Evolutionary conservation across 1,284 basidiomycete genomes (phyloP).

Genomic region (Neotropicomus parvogracilis): DNA sequence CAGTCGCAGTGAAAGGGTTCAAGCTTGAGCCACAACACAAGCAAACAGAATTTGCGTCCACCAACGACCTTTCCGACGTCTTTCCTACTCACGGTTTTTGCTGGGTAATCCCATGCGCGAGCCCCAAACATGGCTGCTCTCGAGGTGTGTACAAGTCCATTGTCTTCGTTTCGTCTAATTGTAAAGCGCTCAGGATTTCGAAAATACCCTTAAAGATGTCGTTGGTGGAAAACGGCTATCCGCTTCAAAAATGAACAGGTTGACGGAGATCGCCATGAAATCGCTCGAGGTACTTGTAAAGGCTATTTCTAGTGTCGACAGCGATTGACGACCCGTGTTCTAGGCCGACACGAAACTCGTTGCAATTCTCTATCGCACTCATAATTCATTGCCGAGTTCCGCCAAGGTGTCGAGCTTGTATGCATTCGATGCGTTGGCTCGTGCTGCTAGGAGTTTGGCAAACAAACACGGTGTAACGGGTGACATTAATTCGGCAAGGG

Average conservation of each 20-base stretch:
- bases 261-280: conserved; percentile 72
- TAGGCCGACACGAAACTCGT: conserved; percentile 84
- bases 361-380: conserved; percentile 78
- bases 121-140: conserved; percentile 23
- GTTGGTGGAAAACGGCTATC: conserved; percentile 80
- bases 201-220: conserved; percentile 72
- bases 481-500: conserved; percentile 53
- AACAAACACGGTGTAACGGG: conserved; percentile 61
- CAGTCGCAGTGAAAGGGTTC: not conserved
- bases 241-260: conserved; percentile 72
- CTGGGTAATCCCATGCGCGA: conserved; percentile 22
- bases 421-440: conserved; percentile 84
- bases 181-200: conserved; percentile 59
- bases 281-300: conserved; percentile 60
- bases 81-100: conserved; percentile 4
- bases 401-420: conserved; percentile 84
- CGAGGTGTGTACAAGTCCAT: conserved; percentile 17
- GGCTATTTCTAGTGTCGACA: not conserved
- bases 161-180: conserved; percentile 1
- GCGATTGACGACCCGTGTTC: conserved; percentile 6
- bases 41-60: conserved; percentile 23
- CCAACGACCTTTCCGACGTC: no score
- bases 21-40: conserved; percentile 30
- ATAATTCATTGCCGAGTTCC: conserved; percentile 65
- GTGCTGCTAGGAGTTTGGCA: conserved; percentile 69